These are phyloP conservation scores for Cyclocybe aegerita DNA, from an alignment of 768 basidiomycete species.

Conservation along the genomic window DNA sequence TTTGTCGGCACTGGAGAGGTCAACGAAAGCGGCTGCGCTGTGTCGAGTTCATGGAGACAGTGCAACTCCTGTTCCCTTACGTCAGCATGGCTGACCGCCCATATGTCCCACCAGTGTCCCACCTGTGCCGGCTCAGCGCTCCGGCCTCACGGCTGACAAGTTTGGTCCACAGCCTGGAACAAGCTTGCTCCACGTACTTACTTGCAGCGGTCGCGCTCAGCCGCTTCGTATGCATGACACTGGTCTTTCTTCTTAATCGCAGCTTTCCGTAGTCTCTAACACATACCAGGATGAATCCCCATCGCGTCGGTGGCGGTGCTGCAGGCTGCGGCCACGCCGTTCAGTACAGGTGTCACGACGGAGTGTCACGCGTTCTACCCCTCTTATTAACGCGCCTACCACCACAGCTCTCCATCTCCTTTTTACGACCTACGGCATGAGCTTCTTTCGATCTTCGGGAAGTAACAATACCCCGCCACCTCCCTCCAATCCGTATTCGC, in stretches of 20 bases:
- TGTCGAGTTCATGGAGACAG: constrained; percentile 13
- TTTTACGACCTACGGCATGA: constrained; percentile 29
- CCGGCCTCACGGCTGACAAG: too few species aligned
- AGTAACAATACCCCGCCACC: constrained; percentile 37
- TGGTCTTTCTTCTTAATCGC: too few species aligned
- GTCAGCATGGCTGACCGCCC: constrained; percentile 8
- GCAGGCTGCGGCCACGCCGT: not conserved
- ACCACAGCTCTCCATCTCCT: not conserved
- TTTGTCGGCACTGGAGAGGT: constrained; percentile 7
- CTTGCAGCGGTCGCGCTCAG: too few species aligned
- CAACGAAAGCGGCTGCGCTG: constrained; percentile 5
- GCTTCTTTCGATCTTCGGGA: constrained; percentile 44
- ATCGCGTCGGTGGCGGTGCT: not conserved
- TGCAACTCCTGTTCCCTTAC: constrained; percentile 11
- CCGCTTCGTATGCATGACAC: too few species aligned
- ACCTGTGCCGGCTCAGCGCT: too few species aligned
- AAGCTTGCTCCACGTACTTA: too few species aligned
- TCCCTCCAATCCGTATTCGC: constrained; percentile 33
- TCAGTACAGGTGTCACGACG: not conserved
- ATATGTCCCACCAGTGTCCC: not conserved
- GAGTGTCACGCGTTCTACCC: not conserved
- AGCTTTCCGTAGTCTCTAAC: too few species aligned
- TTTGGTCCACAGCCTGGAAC: not conserved
- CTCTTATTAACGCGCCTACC: not conserved
- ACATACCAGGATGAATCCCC: not conserved